phyloP scores from a whole-genome alignment of 805 yeast species.

The Kurtzmaniella fragi region DNA sequence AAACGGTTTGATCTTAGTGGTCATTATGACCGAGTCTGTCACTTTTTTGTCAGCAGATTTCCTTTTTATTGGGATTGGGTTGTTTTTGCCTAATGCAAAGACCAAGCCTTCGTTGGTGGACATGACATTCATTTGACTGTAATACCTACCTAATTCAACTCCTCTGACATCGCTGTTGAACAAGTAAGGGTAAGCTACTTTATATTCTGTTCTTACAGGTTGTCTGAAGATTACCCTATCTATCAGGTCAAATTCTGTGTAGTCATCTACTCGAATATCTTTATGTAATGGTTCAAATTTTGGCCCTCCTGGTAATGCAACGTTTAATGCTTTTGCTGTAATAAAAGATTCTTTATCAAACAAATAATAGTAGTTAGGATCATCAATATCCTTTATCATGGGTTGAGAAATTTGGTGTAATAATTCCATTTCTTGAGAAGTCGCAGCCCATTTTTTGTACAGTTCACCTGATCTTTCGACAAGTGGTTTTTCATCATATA shows the following conservation, averaged over 20 bases:
- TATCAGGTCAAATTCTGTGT: slow-evolving; percentile 83
- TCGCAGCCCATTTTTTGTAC: slow-evolving; percentile 66
- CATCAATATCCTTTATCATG: slow-evolving; percentile 51
- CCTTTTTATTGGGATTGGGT: neutral
- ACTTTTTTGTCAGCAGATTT: slow-evolving; percentile 21
- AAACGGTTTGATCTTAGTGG: slow-evolving; percentile 46
- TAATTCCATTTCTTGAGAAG: slow-evolving; percentile 56
- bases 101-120: slow-evolving; percentile 5
- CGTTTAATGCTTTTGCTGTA: slow-evolving; percentile 87
- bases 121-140: slow-evolving; percentile 51
- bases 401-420: slow-evolving; percentile 70
- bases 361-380: slow-evolving; percentile 59
- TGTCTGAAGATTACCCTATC: slow-evolving; percentile 80
- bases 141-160: slow-evolving; percentile 59
- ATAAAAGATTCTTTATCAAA: slow-evolving; percentile 77
- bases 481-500: slow-evolving; percentile 74
- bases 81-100: neutral
- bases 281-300: slow-evolving; percentile 83
- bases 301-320: slow-evolving; percentile 93
- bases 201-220: slow-evolving; percentile 76
- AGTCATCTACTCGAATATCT: slow-evolving; percentile 65
- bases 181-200: slow-evolving; percentile 80
- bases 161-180: slow-evolving; percentile 73
- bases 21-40: slow-evolving; percentile 36
- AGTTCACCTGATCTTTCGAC: slow-evolving; percentile 67